Evolutionary conservation across 139 green algal genomes (phyloP), one percentile per base, ranked within the genome.

Genomic region (Auxenochlorella protothecoides): DNA sequence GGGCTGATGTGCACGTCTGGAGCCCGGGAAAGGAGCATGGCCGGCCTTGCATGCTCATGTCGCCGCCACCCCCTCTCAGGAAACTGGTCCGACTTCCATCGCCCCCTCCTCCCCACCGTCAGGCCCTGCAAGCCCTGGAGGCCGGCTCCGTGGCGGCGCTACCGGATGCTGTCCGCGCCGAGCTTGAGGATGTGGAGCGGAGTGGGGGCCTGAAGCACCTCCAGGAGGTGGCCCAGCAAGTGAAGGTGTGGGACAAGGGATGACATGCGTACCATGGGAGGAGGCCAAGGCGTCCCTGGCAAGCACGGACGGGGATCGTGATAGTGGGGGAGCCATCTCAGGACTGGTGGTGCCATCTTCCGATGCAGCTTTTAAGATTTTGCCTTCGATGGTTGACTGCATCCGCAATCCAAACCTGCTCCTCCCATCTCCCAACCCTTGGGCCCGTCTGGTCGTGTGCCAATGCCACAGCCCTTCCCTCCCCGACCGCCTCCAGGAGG

Each of bases 111-210:
- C 27, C 27, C 27, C 27, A 44, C 27, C 27, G 27, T 44, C 67
- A 78, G 74, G 54, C 65, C 44, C 68, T 84, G 44, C 65, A 91
- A 65, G 84, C 85, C 16, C 74, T 93, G 55, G 82, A 87, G 53
- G 72, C 78, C 5, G 74, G 76, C 67, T 84, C 68, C 59, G 65
- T 70, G 14, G 65, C 74, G 0, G 76, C 75, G 2, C 76, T 97
- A 66, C 91, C 92, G 7, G 87, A 96, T 3, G 74, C 75, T 0
- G 71, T 97, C 65, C 68, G 80, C 10, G 62, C 78, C 3, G 90
- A 97, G 70, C 80, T 97, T 59, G 89, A 91, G 71, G 79, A 89
- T 57, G 71, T 97, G 9, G 76, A 93, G 69, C 66, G 78, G 69
- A 84, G 83, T 15, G 90, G 90, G 3, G 90, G 91, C 2, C 6